Percentiles rank a stretch among this genome's conserved stretches.
Evolutionary conservation across 306 rosid genomes (phyloP).

Genomic region (Rubus idaeus): DNA sequence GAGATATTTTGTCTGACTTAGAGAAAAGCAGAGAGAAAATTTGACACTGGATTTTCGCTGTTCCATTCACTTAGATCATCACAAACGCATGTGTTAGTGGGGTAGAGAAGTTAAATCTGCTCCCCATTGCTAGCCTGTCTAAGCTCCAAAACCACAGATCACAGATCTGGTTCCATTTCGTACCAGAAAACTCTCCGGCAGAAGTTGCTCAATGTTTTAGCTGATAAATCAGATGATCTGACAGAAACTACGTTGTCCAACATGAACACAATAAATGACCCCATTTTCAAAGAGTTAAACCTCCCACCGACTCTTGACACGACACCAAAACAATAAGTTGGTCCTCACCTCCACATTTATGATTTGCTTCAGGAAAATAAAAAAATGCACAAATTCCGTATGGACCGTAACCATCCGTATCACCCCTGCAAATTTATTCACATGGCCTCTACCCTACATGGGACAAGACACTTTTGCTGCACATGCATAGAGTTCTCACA

Average conservation of each 20-base stretch:
- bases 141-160: constrained; percentile 30
- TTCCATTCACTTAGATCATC: constrained; percentile 2
- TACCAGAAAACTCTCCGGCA: constrained; percentile 19
- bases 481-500: constrained; percentile 14
- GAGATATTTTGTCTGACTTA: constrained; percentile 18
- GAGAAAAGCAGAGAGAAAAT: constrained; percentile 12
- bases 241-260: constrained; percentile 34
- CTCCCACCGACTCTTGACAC: constrained; percentile 65
- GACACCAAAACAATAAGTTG: neutral
- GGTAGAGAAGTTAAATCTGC: constrained; percentile 45
- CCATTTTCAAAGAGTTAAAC: constrained; percentile 9
- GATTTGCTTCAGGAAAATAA: neutral
- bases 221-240: constrained; percentile 34
- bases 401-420: constrained; percentile 50
- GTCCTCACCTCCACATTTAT: constrained; percentile 13
- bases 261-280: constrained; percentile 47
- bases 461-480: constrained; percentile 3
- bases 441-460: constrained; percentile 8
- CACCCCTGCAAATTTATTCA: constrained; percentile 19
- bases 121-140: constrained; percentile 61
- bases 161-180: constrained; percentile 36
- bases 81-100: constrained; percentile 36
- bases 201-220: constrained; percentile 22
- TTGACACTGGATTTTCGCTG: neutral
- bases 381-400: constrained; percentile 45